phyloP scores from a whole-genome alignment of 805 yeast genomes.

The Metschnikowia similis region DNA sequence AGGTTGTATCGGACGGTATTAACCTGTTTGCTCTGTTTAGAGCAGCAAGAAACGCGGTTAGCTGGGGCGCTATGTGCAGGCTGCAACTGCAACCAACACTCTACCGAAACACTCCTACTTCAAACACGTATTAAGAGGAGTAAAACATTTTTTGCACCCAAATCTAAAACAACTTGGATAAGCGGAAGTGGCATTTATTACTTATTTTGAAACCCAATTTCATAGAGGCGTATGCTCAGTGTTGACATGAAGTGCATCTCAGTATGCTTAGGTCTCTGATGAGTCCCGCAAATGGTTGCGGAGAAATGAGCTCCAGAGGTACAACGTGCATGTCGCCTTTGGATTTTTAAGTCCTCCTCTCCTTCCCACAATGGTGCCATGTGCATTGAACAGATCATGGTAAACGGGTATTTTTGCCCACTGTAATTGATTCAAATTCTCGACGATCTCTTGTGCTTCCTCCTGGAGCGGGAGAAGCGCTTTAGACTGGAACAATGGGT shows the following conservation, averaged over 20 bases:
- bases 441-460: constrained; percentile 39
- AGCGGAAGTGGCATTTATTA: too few relatives aligned
- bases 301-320: constrained; percentile 45
- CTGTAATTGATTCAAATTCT: constrained; percentile 54
- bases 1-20: background rate
- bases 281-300: constrained; percentile 23
- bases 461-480: constrained; percentile 36
- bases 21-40: background rate
- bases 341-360: constrained; percentile 52
- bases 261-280: background rate
- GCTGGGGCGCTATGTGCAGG: background rate
- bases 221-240: background rate
- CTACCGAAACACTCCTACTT: background rate
- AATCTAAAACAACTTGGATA: too few relatives aligned
- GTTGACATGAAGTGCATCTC: background rate
- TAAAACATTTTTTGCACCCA: background rate
- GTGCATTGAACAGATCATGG: constrained; percentile 73
- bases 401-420: constrained; percentile 80
- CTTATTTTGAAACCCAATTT: too few relatives aligned
- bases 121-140: background rate
- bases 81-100: background rate
- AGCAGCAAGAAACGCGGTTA: constrained; percentile 2
- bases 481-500: constrained; percentile 29
- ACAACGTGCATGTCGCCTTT: constrained; percentile 49
- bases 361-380: constrained; percentile 81